Evolutionary conservation across 208 protist genomes (phyloP), one percentile per base, ranked within the genome.

Genomic region (Leishmania gerbilli): DNA sequence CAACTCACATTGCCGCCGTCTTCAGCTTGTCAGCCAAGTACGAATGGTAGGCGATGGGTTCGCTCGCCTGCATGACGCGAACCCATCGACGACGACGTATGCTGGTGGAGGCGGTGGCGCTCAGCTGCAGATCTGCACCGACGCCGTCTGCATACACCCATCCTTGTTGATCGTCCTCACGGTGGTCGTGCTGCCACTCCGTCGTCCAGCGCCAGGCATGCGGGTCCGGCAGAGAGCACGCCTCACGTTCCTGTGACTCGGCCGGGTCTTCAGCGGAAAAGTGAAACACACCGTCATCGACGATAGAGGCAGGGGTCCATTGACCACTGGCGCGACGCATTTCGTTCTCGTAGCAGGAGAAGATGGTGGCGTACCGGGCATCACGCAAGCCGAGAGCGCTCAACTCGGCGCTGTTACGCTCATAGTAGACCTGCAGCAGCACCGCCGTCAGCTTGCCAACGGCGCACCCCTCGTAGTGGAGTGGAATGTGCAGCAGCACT

Each of bases 341-440:
- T 67, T 93, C 81, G 67, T 94, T 95, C 77, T 95, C 92, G 79
- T 90, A 92, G 81, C 87, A 92, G 19, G 80, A 86, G 31, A 90
- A 87, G 9, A 93, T 62, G 11, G 86, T 65, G 8, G 88, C 84
- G 67, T 86, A 86, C 1, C 79, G 84, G 11, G 83, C 88, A 49
- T 71, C 69, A 34, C 56, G 76, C 47, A 92, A 68, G 21, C 90
- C 90, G 31, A 83, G 77, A 17, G 84, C 79, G 31, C 82, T 82
- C 53, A 91, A 65, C 77, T 91, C 84, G 4, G 86, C 88, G 31
- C 76, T 79, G 79, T 90, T 91, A 71, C 83, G 86, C 68, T 95
- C 88, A 72, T 89, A 90, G 45, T 84, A 87, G 13, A 89, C 77
- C 71, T 89, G 34, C 1, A 91, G 55, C 45, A 95, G 49, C 19